These are phyloP conservation scores for Jimgerdemannia flammicorona DNA, from an alignment of 192 early-diverging fungal species.

Conservation along the genomic window DNA sequence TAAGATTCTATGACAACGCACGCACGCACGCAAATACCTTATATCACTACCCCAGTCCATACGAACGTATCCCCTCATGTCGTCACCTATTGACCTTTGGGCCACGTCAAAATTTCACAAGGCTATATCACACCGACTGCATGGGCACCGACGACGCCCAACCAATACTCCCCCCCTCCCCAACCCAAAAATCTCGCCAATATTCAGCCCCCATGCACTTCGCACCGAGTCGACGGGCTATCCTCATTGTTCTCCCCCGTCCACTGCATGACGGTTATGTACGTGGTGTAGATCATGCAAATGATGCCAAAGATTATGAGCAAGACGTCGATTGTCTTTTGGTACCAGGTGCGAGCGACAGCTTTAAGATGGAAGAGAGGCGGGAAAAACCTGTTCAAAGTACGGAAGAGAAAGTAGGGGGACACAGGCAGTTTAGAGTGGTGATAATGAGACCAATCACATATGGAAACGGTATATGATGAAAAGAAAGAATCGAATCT, in stretches of 20 bases:
- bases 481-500: neutral
- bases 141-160: neutral
- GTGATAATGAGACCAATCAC: neutral
- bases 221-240: constrained; percentile 19
- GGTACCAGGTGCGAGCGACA: constrained; percentile 43
- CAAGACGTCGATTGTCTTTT: constrained; percentile 48
- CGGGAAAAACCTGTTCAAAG: constrained; percentile 59
- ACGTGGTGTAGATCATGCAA: constrained; percentile 75
- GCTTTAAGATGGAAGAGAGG: constrained; percentile 75
- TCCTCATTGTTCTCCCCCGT: constrained; percentile 12
- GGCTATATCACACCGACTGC: neutral
- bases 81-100: too few relatives aligned
- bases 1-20: neutral
- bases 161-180: neutral
- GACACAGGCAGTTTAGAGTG: too few relatives aligned
- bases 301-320: constrained; percentile 64
- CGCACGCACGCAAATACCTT: too few relatives aligned
- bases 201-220: neutral
- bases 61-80: too few relatives aligned
- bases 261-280: constrained; percentile 60
- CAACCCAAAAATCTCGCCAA: neutral
- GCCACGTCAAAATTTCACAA: too few relatives aligned
- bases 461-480: neutral
- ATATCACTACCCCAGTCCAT: too few relatives aligned
- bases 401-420: neutral